Base-by-base conservation (phyloP, 495 filamentous ascomycete species). In the Aspergillus wentii region DNA sequence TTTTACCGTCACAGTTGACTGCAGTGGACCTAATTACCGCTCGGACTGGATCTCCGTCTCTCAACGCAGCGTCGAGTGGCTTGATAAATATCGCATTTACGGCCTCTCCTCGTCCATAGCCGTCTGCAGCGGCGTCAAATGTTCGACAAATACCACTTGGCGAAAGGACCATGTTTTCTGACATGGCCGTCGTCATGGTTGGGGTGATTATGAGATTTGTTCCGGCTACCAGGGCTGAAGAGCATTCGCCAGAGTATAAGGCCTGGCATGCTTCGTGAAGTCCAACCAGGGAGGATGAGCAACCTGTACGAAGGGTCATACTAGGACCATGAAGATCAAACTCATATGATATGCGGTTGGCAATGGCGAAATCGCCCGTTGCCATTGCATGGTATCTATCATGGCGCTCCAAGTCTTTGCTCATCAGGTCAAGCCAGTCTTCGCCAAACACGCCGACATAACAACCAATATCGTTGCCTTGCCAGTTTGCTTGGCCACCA, bases 61-160 rank as follows among this genome's bases (percentile, higher is more conserved):
- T 9, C 1, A 68, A 37, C 9, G 67, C 64, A 22, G 57, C 23
- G 4, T 34, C 30, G 0, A 58, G 29, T 1, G 10, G 9, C 39
- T 61, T 68, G 0, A 71, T 23, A 25, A 52, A 62, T 4, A 68
- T 15, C 0, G 52, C 54, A 35, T 10, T 45, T 10, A 66, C 46
- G 0, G 47, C 56, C 44, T 86, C 83, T 10, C 66, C 83, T 11
- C 80, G 66, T 0, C 55, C 75, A 46, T 79, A 86, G 7, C 42
- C 82, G 40, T 79, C 68, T 0, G 78, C 82, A 8, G 56, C 45
- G 3, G 62, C 58, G 46, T 81, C 78, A 39, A 80, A 87, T 5
- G 50, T 61, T 8, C 50, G 48, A 3, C 59, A 60, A 11, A 53
- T 41, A 2, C 41, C 38, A 7, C 34, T 48, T 1, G 54, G 25